Conservation (phyloP, 345 rosid genomes). For the Tarenaya hassleriana region DNA sequence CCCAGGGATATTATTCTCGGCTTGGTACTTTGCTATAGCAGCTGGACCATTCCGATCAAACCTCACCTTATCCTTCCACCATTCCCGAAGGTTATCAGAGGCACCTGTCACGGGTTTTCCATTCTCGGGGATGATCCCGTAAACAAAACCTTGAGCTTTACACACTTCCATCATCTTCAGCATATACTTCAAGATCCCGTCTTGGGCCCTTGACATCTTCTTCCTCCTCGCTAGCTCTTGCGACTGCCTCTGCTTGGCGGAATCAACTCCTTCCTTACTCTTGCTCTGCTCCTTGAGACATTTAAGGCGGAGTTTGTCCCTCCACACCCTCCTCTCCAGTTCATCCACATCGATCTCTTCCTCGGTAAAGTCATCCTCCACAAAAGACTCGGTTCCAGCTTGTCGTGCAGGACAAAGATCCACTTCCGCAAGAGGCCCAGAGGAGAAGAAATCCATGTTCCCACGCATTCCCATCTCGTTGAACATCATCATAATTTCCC, state of each 20-base stretch:
- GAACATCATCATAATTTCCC: slow-evolving; percentile 27
- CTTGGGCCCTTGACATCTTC: slow-evolving; percentile 87
- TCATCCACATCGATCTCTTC: slow-evolving; percentile 68
- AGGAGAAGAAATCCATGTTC: slow-evolving; percentile 43
- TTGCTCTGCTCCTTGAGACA: slow-evolving; percentile 59
- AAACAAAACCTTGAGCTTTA: too few species aligned
- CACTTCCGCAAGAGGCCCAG: slow-evolving; percentile 33
- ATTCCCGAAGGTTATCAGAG: slow-evolving; percentile 78
- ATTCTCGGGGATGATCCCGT: slow-evolving; percentile 84
- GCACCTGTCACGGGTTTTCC: slow-evolving; percentile 84
- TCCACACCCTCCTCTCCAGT: slow-evolving; percentile 81
- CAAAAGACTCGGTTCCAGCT: slow-evolving; percentile 35
- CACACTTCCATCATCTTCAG: too few species aligned
- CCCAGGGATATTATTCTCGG: slow-evolving; percentile 43
- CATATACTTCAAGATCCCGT: slow-evolving; percentile 67
- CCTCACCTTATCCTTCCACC: slow-evolving; percentile 90
- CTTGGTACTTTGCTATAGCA: slow-evolving; percentile 57
- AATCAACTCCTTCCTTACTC: slow-evolving; percentile 38
- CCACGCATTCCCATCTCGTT: too few species aligned
- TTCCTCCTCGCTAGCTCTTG: slow-evolving; percentile 82
- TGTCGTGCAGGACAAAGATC: slow-evolving; percentile 34
- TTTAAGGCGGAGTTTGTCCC: slow-evolving; percentile 53
- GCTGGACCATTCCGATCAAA: slow-evolving; percentile 84
- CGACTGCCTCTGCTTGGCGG: slow-evolving; percentile 52
- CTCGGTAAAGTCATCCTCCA: slow-evolving; percentile 55